Base-by-base conservation (phyloP, 768 basidiomycete species). In the Tulasnella sp. region DNA sequence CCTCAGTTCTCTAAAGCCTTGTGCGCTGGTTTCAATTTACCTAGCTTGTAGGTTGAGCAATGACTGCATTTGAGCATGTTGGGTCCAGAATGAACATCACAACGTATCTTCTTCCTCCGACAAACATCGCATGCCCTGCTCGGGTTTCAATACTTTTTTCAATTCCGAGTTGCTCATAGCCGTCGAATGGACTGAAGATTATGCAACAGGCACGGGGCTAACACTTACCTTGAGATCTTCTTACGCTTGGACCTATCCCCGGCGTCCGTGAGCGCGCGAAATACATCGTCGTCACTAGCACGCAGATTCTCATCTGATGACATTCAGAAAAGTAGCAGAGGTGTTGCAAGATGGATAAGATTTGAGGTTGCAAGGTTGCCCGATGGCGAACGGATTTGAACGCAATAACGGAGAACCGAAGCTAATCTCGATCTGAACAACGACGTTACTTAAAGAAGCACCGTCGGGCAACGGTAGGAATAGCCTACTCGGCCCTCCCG, bases 71-170 rank as follows among this genome's bases (percentile, higher is more conserved):
- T 34, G 5, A 15, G 34, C 25, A 54, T 59, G 53, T 42, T 43
- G 45, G 45, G 43, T 12, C 30, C 43, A 27, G 31, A 42, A 42
- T 55, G 50, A 27, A 50, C 62, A 25, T 51, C 52, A 27, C 19
- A 11, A 84, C 87, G 82, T 73, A 66, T 66, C 62, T 92, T 92
- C 76, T 90, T 91, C 59, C 86, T 75, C 38, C 89, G 75, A 67
- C 89, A 92, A 0, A 82, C 78, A 66, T 91, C 88, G 67, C 89
- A 92, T 5, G 87, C 87, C 60, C 60, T 59, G 38, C 22, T 24
- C 34, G 15, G n/a, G n/a, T n/a, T n/a, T n/a, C n/a, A 56, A 29
- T 21, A 56, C 12, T 9, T 27, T 53, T 53, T 22, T 22, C 42
- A 41, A 53, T 41, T 38, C n/a, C n/a, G n/a, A n/a, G n/a, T n/a